Conservation (phyloP, 202 grass and related monocot genomes). For the Schoenoplectus triqueter region DNA sequence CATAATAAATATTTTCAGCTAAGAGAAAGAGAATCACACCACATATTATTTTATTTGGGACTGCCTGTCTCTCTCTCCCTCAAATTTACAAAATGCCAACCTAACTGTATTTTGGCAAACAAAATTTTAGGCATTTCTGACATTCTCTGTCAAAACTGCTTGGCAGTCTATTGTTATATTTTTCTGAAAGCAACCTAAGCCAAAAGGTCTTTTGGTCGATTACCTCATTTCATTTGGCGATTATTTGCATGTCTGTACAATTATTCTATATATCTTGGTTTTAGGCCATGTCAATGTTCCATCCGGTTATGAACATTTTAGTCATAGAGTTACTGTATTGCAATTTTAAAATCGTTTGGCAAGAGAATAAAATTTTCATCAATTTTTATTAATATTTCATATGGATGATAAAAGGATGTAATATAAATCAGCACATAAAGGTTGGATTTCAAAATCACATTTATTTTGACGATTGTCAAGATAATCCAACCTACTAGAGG, state of each 20-base stretch:
- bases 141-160: conserved; percentile 7
- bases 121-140: neutral
- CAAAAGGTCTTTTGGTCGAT: neutral
- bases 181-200: neutral
- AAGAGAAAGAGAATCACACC: neutral
- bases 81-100: conserved; percentile 12
- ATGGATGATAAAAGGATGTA: too few relatives aligned
- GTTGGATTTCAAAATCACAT: too few relatives aligned
- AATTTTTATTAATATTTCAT: too few relatives aligned
- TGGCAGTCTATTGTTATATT: neutral
- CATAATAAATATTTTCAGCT: conserved; percentile 3
- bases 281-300: too few relatives aligned
- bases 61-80: neutral
- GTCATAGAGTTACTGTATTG: too few relatives aligned
- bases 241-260: neutral
- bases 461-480: too few relatives aligned
- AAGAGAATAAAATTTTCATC: too few relatives aligned
- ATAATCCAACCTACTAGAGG: too few relatives aligned
- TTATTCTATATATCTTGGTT: neutral
- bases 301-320: too few relatives aligned
- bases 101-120: neutral
- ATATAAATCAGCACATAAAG: too few relatives aligned
- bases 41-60: neutral
- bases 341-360: too few relatives aligned
- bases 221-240: neutral